A percentile compares a stretch with the other conserved stretches of the same genome.
phyloP scores from a whole-genome alignment of 2,329 filamentous ascomycete genomes.

The Exophiala xenobiotica region DNA sequence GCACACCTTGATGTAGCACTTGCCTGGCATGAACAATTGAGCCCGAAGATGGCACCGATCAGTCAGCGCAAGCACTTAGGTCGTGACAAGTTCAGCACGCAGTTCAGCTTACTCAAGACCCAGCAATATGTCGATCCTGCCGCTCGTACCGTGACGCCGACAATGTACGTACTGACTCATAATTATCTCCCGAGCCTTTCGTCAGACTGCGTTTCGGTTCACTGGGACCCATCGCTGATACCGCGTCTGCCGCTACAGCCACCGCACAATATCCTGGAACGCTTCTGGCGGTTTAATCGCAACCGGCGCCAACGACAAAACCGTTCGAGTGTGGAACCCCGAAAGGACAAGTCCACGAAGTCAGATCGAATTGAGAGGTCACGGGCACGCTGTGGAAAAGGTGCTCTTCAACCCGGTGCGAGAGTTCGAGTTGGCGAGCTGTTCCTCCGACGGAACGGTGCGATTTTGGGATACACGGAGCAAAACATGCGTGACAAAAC shows the following conservation, averaged over 20 bases:
- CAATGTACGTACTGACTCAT: constrained; percentile 51
- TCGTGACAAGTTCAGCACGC: constrained; percentile 67
- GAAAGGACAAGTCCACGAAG: constrained; percentile 48
- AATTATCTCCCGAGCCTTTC: background rate
- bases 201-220: background rate
- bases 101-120: constrained; percentile 68
- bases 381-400: constrained; percentile 49
- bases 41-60: constrained; percentile 26
- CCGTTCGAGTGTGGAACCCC: constrained; percentile 86
- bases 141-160: constrained; percentile 54
- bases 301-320: constrained; percentile 83
- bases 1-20: no score
- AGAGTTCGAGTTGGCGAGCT: constrained; percentile 51
- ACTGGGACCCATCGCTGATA: constrained; percentile 26
- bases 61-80: constrained; percentile 44
- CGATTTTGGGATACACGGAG: constrained; percentile 53
- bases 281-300: constrained; percentile 80
- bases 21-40: no score
- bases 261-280: constrained; percentile 86
- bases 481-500: constrained; percentile 47
- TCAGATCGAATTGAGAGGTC: constrained; percentile 50
- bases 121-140: constrained; percentile 67
- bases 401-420: constrained; percentile 51
- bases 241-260: constrained; percentile 44
- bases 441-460: constrained; percentile 50